phyloP scores from a whole-genome alignment of 2,329 filamentous ascomycete genomes.

The Verticillium klebahnii region DNA sequence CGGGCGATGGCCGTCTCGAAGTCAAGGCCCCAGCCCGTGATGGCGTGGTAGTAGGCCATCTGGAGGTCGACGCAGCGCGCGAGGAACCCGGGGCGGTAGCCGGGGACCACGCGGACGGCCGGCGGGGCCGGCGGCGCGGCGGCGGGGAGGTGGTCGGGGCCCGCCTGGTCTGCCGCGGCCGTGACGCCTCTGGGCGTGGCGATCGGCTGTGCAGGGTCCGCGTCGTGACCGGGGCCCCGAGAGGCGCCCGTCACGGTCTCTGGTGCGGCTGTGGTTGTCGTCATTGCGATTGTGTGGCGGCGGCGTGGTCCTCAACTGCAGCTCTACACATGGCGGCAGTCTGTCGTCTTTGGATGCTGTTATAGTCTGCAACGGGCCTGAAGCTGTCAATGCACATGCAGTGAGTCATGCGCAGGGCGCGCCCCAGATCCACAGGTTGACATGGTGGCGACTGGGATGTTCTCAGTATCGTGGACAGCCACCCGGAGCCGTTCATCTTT shows the following conservation, averaged over 20 bases:
- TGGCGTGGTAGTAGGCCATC: constrained; percentile 16
- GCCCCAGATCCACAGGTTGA: not conserved
- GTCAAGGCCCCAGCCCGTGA: constrained; percentile 15
- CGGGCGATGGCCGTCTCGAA: constrained; percentile 18
- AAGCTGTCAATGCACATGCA: not conserved
- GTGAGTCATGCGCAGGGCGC: not conserved
- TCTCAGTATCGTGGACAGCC: not conserved
- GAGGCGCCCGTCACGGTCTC: too few relatives aligned
- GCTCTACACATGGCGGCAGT: not conserved
- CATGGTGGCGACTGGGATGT: not conserved
- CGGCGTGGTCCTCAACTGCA: not conserved
- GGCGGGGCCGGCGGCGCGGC: not conserved
- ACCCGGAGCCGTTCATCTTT: not conserved
- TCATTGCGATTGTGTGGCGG: not conserved
- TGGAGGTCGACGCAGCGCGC: constrained; percentile 22
- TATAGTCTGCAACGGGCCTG: not conserved
- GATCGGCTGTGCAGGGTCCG: not conserved
- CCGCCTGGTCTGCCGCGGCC: not conserved
- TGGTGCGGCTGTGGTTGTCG: not conserved
- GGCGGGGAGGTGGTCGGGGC: not conserved
- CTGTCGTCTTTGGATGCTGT: not conserved
- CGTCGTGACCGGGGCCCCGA: not conserved
- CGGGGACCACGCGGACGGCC: constrained; percentile 14
- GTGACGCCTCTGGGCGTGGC: not conserved
- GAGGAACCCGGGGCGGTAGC: constrained; percentile 22